Base-by-base conservation (phyloP, 331 rosid species). In the Quercus phellos region DNA sequence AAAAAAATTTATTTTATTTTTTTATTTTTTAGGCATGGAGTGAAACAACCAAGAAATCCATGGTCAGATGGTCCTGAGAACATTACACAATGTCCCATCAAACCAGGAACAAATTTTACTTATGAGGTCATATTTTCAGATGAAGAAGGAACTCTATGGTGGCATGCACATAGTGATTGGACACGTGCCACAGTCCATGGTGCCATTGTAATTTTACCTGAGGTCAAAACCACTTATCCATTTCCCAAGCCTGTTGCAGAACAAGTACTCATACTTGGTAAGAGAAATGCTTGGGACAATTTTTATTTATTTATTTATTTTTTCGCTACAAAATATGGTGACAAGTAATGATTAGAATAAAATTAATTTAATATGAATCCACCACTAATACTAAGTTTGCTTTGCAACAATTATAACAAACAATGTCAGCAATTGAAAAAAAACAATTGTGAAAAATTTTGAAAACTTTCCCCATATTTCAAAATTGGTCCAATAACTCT, bases 151-250 rank as follows among this genome's bases (percentile, higher is more conserved):
- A 86, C 90, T 6, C 9, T 86, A 0, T 86, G 90, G 88, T 86
- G 90, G 90, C 88, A 86, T 32, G 86, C 90, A 18, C 90, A 86
- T 22, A 86, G 90, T 27, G 82, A 71, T 2, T 86, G 90, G 90
- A 24, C 84, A 9, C 88, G 90, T 0, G 88, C 90, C 70, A 83
- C 90, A 6, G 84, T 86, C 22, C 79, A 86, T 19, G 90, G 88
- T 2, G 78, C 87, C 27, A 72, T 85, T 26, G 12, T 78, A 12
- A 64, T 85, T 60, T 72, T 43, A 42, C 88, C 85, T 0, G 29
- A 76, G 0, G 0, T 1, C 1, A 72, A 60, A 13, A 53, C 67
- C 0, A 76, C 66, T 22, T 84, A 80, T 58, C 85, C 88, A 1
- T 80, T 68, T 59, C 27, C 74, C 3, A 21, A 59, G 16, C 85